phyloP scores from a whole-genome alignment of 805 yeast genomes.

The Pichia rugopelliculosa region DNA sequence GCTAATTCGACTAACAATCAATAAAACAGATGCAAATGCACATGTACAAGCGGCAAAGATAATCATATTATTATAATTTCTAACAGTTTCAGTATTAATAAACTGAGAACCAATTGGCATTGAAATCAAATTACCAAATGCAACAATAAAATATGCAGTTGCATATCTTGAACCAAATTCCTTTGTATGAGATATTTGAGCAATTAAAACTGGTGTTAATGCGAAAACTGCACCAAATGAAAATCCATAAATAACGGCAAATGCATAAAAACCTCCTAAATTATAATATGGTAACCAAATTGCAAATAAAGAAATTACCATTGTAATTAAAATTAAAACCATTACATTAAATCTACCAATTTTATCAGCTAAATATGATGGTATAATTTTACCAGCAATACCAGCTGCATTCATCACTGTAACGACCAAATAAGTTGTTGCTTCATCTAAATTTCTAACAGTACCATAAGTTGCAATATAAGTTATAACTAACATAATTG shows the following conservation, averaged over 20 bases:
- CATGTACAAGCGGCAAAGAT: slow-evolving; percentile 23
- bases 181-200: slow-evolving; percentile 48
- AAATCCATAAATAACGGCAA: slow-evolving; percentile 44
- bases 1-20: slow-evolving; percentile 12
- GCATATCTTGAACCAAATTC: slow-evolving; percentile 67
- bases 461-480: slow-evolving; percentile 48
- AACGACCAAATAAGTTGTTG: slow-evolving; percentile 38
- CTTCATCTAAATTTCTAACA: slow-evolving; percentile 37
- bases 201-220: slow-evolving; percentile 54
- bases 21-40: slow-evolving; percentile 12
- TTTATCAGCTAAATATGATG: slow-evolving; percentile 27
- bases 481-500: slow-evolving; percentile 41
- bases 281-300: slow-evolving; percentile 54
- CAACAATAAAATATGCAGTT: slow-evolving; percentile 53
- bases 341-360: slow-evolving; percentile 50
- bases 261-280: slow-evolving; percentile 38
- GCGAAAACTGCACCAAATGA: slow-evolving; percentile 52
- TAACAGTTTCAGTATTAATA: slow-evolving; percentile 25
- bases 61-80: slow-evolving; percentile 20
- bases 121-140: slow-evolving; percentile 39
- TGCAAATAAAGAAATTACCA: slow-evolving; percentile 40
- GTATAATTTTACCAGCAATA: slow-evolving; percentile 28
- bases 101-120: slow-evolving; percentile 45
- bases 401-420: slow-evolving; percentile 43
- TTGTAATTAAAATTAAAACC: slow-evolving; percentile 37